Evolutionary conservation across 495 filamentous ascomycete species (phyloP).

Genomic region (Hypomontagnella monticulosa): DNA sequence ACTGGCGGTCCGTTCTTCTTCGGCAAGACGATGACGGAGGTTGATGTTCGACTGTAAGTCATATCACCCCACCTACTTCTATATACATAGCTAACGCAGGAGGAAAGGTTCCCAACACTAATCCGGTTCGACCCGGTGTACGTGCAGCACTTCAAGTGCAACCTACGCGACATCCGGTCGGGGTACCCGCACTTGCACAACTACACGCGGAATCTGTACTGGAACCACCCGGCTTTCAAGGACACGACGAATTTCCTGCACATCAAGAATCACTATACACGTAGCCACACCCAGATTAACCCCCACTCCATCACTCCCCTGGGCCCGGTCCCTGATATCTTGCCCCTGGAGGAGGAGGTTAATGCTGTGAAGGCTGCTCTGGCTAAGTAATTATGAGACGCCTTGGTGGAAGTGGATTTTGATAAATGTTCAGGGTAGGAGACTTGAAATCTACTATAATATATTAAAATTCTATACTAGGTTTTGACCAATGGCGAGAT

Average conservation of each 20-base stretch:
- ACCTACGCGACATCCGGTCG: constrained; percentile 81
- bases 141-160: constrained; percentile 95
- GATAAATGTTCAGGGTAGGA: background rate
- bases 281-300: constrained; percentile 62
- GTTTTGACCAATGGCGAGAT: no score
- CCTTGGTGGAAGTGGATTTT: background rate
- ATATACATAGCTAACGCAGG: background rate
- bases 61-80: background rate
- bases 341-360: constrained; percentile 57
- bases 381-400: background rate
- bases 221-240: constrained; percentile 65
- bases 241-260: constrained; percentile 75
- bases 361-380: constrained; percentile 42
- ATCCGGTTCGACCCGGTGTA: constrained; percentile 89
- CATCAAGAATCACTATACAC: constrained; percentile 67
- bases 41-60: constrained; percentile 70
- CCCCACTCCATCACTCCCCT: constrained; percentile 67
- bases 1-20: constrained; percentile 69
- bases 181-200: constrained; percentile 75
- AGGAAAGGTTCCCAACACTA: constrained; percentile 74
- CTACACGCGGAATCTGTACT: constrained; percentile 76
- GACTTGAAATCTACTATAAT: no score
- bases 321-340: constrained; percentile 71
- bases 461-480: no score
- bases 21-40: constrained; percentile 76